Evolutionary conservation across 2,329 filamentous ascomycete genomes (phyloP).

Genomic region (Nemania abortiva): DNA sequence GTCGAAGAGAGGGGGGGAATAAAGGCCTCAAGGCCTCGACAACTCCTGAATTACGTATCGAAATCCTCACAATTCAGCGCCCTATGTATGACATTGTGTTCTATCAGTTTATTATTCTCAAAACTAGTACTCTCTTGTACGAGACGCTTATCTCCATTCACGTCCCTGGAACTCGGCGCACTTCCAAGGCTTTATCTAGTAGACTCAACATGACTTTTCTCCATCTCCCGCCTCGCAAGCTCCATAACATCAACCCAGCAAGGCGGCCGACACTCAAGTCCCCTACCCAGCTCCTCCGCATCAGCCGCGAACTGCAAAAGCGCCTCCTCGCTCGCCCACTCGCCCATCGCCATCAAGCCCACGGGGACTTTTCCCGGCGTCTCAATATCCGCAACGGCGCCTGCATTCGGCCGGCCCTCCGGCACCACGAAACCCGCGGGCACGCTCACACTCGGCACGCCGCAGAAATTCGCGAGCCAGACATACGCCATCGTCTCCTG

Average conservation of each 20-base stretch:
- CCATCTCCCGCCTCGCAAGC: conserved; percentile 52
- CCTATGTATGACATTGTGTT: no score
- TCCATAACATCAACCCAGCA: conserved; percentile 62
- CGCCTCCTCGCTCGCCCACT: conserved; percentile 65
- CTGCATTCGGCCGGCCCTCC: conserved; percentile 49
- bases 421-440: conserved; percentile 61
- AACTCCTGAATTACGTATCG: no score
- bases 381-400: conserved; percentile 50
- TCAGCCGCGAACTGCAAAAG: conserved; percentile 63
- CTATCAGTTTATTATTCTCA: no score
- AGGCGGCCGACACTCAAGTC: conserved; percentile 49
- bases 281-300: conserved; percentile 54
- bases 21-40: no score
- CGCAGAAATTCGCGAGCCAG: conserved; percentile 65
- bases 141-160: no score
- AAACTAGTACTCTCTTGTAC: no score
- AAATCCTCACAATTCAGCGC: no score
- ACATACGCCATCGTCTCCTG: conserved; percentile 63
- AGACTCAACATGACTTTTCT: not conserved
- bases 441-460: conserved; percentile 59
- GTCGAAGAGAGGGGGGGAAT: no score
- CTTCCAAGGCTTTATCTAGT: not conserved
- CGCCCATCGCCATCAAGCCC: conserved; percentile 67
- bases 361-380: conserved; percentile 60
- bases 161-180: no score